Base-by-base conservation (phyloP, 768 basidiomycete species). In the Phaeotremella fagi region DNA sequence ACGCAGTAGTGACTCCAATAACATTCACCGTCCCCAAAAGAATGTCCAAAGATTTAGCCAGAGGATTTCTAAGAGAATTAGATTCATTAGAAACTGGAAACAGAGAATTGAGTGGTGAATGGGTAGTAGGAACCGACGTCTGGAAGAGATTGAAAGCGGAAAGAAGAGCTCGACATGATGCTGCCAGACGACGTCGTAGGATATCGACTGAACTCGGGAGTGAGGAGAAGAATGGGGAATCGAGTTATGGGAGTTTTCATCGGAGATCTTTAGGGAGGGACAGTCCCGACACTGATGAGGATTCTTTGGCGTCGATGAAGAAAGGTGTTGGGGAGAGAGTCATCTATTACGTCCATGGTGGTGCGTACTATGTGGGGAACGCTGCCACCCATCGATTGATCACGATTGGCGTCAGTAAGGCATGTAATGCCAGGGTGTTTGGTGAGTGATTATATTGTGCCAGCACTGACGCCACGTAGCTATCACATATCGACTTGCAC, bases 1-100 rank as follows among this genome's bases (percentile, higher is more conserved):
- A 95, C 73, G 92, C 92, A 4, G 79, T 97, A 45, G 87, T 95
- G 28, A 97, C 95, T 1, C 91, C 94, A 12, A 87, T 99, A 41
- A 88, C 89, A 0, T 99, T 97, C 71, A 80, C 78, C 33, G 91
- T 97, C 37, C 82, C 80, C 47, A 80, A 77, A 57, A 83, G 87
- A 4, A 53, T 54, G 6, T 59, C 57, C 0, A 51, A 58, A 5
- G 50, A 54, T 11, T 50, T 64, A 4, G 60, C 63, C 3, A 41
- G 59, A 22, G 94, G 94, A 14, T 84, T 98, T 48, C 81, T 99
- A 33, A 47, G 57, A 29, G 78, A 83, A 5, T 82, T 81, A 50
- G 94, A 98, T 68, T 80, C 50, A 20, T 68, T 78, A 16, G 94
- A 99, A 74, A 79, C 79, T 9, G 92, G 90, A 28, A 72, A 66